Percentiles rank a stretch among this genome's conserved stretches.
These are phyloP conservation scores for Atkinsonella hypoxylon DNA, from an alignment of 2,329 filamentous ascomycete species.

Conservation along the genomic window DNA sequence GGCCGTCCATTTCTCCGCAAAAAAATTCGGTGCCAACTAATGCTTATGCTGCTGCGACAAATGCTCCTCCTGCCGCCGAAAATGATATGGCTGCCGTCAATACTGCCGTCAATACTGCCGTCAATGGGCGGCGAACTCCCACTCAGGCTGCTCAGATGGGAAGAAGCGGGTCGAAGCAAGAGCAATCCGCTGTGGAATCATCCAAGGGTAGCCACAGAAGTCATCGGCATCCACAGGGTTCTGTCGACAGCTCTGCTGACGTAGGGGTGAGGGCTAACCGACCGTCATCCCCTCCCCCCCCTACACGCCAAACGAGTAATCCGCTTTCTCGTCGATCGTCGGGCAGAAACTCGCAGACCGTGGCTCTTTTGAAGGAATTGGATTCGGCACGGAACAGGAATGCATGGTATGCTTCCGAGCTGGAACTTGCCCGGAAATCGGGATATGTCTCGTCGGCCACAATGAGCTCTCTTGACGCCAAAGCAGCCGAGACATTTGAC, in stretches of 20 bases:
- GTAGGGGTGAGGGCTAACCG: conserved; percentile 34
- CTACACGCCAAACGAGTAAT: conserved; percentile 44
- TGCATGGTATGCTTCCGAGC: conserved; percentile 93
- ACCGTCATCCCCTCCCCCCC: conserved; percentile 46
- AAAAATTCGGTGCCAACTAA: background rate
- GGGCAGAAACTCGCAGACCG: conserved; percentile 51
- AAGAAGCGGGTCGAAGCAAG: conserved; percentile 24
- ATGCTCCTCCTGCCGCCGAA: conserved; percentile 16
- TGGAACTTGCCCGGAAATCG: conserved; percentile 80
- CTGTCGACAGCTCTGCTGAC: conserved; percentile 58
- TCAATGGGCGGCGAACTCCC: conserved; percentile 54
- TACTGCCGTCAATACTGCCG: too few species aligned
- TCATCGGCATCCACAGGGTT: conserved; percentile 43
- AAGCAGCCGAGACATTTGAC: conserved; percentile 65
- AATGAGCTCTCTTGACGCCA: conserved; percentile 64
- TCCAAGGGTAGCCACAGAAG: conserved; percentile 22
- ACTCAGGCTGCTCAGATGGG: conserved; percentile 37
- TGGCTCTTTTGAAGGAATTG: conserved; percentile 73
- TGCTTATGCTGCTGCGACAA: conserved; percentile 21
- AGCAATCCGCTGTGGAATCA: conserved; percentile 18
- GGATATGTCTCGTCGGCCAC: conserved; percentile 69
- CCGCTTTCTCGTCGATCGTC: conserved; percentile 48
- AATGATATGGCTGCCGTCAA: conserved; percentile 42
- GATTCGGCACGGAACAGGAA: conserved; percentile 77
- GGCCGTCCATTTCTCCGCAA: conserved; percentile 25